phyloP scores from a whole-genome alignment of 257 asterid genomes.

The Solanum sitiens region DNA sequence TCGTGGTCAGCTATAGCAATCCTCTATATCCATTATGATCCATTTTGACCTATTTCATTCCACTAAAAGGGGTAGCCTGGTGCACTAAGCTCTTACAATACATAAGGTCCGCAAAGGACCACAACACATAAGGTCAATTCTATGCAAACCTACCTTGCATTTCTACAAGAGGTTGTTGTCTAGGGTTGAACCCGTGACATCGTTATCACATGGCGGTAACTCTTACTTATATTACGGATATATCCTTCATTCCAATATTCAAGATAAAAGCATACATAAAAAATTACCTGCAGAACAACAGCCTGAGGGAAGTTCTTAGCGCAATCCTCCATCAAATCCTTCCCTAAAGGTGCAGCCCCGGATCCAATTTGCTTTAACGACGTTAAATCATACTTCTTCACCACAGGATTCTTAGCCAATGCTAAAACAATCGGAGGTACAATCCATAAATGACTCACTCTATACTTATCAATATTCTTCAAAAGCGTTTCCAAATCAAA shows the following conservation, averaged over 20 bases:
- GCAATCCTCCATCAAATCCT: slow-evolving; percentile 83
- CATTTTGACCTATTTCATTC: not conserved
- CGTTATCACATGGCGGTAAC: not conserved
- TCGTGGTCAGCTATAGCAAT: not conserved
- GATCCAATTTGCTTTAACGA: slow-evolving; percentile 72
- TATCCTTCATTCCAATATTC: not conserved
- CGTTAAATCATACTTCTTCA: slow-evolving; percentile 47
- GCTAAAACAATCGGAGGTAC: slow-evolving; percentile 88
- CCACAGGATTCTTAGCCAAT: slow-evolving; percentile 49
- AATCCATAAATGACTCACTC: slow-evolving; percentile 64
- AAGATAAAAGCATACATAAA: not conserved
- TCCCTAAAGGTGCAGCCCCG: slow-evolving; percentile 94
- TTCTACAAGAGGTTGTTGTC: not conserved
- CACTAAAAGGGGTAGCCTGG: not conserved
- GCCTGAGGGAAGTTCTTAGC: slow-evolving; percentile 81
- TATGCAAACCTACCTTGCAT: not conserved
- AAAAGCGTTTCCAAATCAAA: slow-evolving; percentile 59
- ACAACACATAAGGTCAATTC: not conserved
- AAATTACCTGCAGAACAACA: slow-evolving; percentile 50
- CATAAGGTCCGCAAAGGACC: not conserved
- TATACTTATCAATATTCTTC: slow-evolving; percentile 51
- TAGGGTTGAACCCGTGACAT: not conserved
- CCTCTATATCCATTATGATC: not conserved
- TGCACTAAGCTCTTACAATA: not conserved
- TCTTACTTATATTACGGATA: not conserved